Evolutionary conservation across 495 filamentous ascomycete species (phyloP), one percentile per base, ranked within the genome.

Genomic region (Tuber umbilicatum): DNA sequence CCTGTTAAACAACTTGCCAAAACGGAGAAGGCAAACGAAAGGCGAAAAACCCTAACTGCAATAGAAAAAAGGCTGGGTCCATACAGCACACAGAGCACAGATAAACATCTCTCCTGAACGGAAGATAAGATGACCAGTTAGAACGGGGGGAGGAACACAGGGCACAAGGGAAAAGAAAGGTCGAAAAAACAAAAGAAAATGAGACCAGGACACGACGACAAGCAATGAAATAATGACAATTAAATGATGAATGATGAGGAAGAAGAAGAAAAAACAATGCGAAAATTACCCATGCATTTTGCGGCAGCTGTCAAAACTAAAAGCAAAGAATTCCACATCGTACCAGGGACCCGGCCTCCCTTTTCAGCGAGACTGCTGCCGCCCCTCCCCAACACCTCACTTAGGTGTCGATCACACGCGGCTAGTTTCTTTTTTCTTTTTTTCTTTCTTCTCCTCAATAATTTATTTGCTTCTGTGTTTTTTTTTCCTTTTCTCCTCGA

Each of bases 231-330:
- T 69, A 40, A 45, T 69, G 76, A 60, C 17, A 67, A 37, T 60
- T 31, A 73, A 76, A 75, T 69, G 23, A 47, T 69, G 27, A 75
- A 73, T 69, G 31, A 72, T 70, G 72, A 72, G 45, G 60, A 64
- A 31, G 31, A 7, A 77, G 23, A 75, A 74, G 43, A 43, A 74
- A 73, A 74, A 72, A 74, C 73, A 70, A 72, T 72, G 72, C 69
- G 77, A 74, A 78, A 73, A 78, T 45, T 78, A 72, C 72, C 73
- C 68, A 69, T 79, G 77, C 72, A 50, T 70, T 71, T 64, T 73
- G 74, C 50, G 77, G 75, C 64, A 79, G 64, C 77, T 79, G 77
- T 79, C 72, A 79, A 79, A 70, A 68, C 55, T 73, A 78, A 78
- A 75, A 70, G 60, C 72, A 79, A 79, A 74, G 74, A 69, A 64